Conservation (phyloP, 2,329 filamentous ascomycete genomes). For the Cercospora citrullina region DNA sequence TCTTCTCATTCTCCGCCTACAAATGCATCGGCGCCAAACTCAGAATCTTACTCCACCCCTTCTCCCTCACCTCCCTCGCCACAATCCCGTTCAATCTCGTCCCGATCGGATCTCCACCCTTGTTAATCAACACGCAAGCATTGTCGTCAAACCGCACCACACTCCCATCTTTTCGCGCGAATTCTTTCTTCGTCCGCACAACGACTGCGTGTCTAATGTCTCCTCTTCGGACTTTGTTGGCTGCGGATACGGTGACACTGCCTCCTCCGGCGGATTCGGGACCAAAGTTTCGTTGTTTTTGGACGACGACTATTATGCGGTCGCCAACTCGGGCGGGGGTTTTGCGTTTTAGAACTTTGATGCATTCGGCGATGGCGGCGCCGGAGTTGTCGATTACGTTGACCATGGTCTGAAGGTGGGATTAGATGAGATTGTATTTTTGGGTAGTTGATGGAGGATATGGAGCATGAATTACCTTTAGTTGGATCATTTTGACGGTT, state of each 20-base stretch:
- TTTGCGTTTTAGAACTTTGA: slow-evolving; percentile 89
- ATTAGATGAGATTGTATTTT: slow-evolving; percentile 1
- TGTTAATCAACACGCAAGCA: slow-evolving; percentile 95
- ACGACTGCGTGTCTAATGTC: slow-evolving; percentile 96
- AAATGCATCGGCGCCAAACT: slow-evolving; percentile 86
- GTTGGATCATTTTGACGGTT: slow-evolving; percentile 70
- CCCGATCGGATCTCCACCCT: slow-evolving; percentile 92
- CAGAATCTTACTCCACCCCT: slow-evolving; percentile 98
- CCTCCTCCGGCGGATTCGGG: slow-evolving; percentile 70
- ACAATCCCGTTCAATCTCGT: slow-evolving; percentile 88
- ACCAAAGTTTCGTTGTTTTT: slow-evolving; percentile 83
- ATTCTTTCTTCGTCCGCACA: slow-evolving; percentile 85
- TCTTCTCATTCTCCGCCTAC: slow-evolving; percentile 41
- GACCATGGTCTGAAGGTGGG: slow-evolving; percentile 74
- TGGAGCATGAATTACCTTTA: slow-evolving; percentile 39
- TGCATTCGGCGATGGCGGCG: slow-evolving; percentile 94
- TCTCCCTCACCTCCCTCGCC: slow-evolving; percentile 81
- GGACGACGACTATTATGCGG: slow-evolving; percentile 93
- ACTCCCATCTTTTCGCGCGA: slow-evolving; percentile 83
- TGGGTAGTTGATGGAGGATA: neutral
- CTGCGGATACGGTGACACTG: slow-evolving; percentile 69
- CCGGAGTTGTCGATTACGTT: slow-evolving; percentile 99
- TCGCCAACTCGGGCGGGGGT: slow-evolving; percentile 87
- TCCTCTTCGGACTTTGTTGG: slow-evolving; percentile 92
- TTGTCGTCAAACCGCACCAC: slow-evolving; percentile 96